Evolutionary conservation across 2,329 filamentous ascomycete species (phyloP), one percentile per base, ranked within the genome.

Genomic region (Cladophialophora psammophila): DNA sequence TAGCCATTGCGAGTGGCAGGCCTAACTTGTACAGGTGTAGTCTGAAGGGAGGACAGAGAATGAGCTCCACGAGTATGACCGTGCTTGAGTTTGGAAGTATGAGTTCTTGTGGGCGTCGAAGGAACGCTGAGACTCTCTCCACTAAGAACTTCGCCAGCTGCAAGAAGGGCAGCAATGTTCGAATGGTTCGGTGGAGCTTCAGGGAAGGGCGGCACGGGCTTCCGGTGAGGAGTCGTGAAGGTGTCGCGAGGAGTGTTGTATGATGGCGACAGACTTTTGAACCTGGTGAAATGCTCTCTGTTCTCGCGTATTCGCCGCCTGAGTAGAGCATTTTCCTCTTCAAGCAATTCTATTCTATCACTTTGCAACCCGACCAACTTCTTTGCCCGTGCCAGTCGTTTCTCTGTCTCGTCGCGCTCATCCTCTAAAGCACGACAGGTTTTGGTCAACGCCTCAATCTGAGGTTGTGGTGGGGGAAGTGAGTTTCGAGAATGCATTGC

Each of bases 281-380:
- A 86, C 75, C 86, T 86, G 66, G 92, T 91, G 73, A 96, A 89
- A 75, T 96, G 93, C 75, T 96, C 91, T 69, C 94, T 85, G 75
- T 97, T 97, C 77, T 96, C 92, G 50, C 91, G 88, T 70, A 98
- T 96, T 20, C 94, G 90, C 69, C 89, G 91, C 66, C 94, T 87
- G 59, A 97, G 84, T 76, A 92, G 86, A 45, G 88, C 84, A 63
- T 93, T 91, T 75, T 95, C 91, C 74, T 96, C 92, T 1, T 83
- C 78, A n/a, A 96, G 80, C 60, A 83, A 83, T 6, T 87, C 84
- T 18, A 91, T 87, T 74, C 93, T 89, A 69, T 91, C 90, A 67
- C 92, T 90, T 73, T 93, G 90, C 70, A 91, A 87, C 74, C 91
- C 88, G 61, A 96, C 92, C 31, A 94, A 79, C 74, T 88, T 91